Evolutionary conservation across 768 basidiomycete genomes (phyloP).

Genomic region (Agaricus sinodeliciosus): DNA sequence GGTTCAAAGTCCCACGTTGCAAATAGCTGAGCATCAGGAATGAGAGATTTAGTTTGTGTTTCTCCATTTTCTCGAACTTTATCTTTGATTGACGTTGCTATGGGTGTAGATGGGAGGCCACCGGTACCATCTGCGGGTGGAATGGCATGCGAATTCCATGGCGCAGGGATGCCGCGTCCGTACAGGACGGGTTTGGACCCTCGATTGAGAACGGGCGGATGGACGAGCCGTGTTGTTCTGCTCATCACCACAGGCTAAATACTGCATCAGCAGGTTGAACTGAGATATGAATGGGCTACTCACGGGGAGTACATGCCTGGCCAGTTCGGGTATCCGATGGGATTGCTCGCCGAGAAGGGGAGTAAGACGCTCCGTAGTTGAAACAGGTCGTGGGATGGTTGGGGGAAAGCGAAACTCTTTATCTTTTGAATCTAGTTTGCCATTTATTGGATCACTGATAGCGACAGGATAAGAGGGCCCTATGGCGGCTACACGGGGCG

Average conservation of each 20-base stretch:
- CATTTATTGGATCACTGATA: constrained; percentile 22
- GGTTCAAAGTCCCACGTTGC: constrained; percentile 54
- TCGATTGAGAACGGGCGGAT: constrained; percentile 59
- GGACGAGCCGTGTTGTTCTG: constrained; percentile 56
- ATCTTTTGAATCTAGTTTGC: constrained; percentile 29
- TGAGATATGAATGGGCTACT: constrained; percentile 19
- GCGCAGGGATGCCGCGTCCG: constrained; percentile 41
- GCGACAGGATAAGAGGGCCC: constrained; percentile 62
- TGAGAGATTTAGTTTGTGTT: constrained; percentile 23
- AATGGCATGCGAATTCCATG: constrained; percentile 43
- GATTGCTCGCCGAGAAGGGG: constrained; percentile 60
- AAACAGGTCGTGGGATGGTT: constrained; percentile 37
- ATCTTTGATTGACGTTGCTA: constrained; percentile 23
- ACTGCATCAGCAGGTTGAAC: constrained; percentile 4
- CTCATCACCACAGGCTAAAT: constrained; percentile 45
- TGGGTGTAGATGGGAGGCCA: constrained; percentile 20
- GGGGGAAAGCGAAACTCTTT: constrained; percentile 49
- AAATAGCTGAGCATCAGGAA: constrained; percentile 47
- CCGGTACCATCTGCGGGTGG: constrained; percentile 21
- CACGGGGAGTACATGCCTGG: constrained; percentile 63
- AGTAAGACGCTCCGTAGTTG: constrained; percentile 43
- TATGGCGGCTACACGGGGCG: constrained; percentile 56
- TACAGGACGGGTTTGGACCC: constrained; percentile 41
- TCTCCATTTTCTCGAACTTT: constrained; percentile 22
- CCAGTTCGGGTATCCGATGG: constrained; percentile 61